These are phyloP conservation scores for Trametes pubescens DNA, from an alignment of 1,284 basidiomycete genomes.

Conservation along the genomic window DNA sequence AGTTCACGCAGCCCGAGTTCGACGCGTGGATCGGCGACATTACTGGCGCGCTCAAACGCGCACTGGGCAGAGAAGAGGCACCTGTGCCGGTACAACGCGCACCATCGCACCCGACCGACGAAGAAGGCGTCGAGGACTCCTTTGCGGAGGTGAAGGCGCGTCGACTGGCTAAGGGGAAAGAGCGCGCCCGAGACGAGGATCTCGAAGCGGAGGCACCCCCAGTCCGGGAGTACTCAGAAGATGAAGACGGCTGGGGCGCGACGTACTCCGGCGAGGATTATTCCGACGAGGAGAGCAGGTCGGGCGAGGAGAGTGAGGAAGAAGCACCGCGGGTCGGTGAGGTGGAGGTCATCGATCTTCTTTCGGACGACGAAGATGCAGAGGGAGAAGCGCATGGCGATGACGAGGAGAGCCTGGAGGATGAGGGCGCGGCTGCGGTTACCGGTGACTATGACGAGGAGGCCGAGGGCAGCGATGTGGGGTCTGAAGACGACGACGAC, in stretches of 20 bases:
- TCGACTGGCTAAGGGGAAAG: conserved; percentile 64
- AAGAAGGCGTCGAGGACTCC: conserved; percentile 55
- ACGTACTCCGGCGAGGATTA: not conserved
- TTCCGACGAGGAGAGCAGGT: conserved; percentile 45
- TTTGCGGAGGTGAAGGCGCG: conserved; percentile 60
- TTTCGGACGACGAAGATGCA: conserved; percentile 35
- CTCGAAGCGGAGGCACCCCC: conserved; percentile 32
- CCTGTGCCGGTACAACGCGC: conserved; percentile 19
- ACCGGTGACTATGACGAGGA: conserved; percentile 21
- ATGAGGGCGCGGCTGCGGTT: conserved; percentile 20
- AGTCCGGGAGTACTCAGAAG: conserved; percentile 37
- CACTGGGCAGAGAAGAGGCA: conserved; percentile 55
- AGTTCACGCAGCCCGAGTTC: conserved; percentile 70
- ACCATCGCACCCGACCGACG: conserved; percentile 39
- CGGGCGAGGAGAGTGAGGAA: conserved; percentile 32
- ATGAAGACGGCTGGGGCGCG: conserved; percentile 37
- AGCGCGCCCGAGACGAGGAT: conserved; percentile 55
- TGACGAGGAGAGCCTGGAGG: conserved; percentile 20
- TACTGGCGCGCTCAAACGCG: conserved; percentile 60
- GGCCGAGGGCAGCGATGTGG: conserved; percentile 24
- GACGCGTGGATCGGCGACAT: conserved; percentile 73
- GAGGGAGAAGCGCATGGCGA: conserved; percentile 8
- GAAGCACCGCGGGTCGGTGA: conserved; percentile 18
- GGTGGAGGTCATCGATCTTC: conserved; percentile 36
- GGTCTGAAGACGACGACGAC: conserved; percentile 25